Base-by-base conservation (phyloP, 202 grass and related monocot genomes). In the Zizania palustris region DNA sequence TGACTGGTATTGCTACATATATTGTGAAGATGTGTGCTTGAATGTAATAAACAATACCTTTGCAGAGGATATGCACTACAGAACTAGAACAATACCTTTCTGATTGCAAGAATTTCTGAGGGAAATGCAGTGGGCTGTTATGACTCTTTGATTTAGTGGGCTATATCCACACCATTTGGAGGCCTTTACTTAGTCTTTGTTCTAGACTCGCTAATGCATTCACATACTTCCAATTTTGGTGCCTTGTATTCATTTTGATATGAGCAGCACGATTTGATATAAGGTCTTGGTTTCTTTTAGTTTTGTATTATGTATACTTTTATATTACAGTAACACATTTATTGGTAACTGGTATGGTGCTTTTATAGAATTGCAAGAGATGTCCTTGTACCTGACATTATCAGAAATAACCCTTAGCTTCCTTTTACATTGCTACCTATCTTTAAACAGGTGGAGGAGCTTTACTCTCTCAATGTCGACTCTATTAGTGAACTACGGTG, bases 401-500 rank as follows among this genome's bases (percentile, higher is more conserved):
- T 48, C 35, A 28, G 19, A 28, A 55, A 19, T 19, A 35, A 9
- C 41, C 59, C 15, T 61, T 74, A 45, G 46, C 3, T 5, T 0
- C 12, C 51, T 62, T 59, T 77, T 46, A 63, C 14, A 3, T 77
- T 74, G 39, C 55, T 71, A 49, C 67, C 8, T 48, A 21, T 48
- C 34, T 86, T 75, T 78, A 34, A 80, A 81, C 60, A 98, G 95
- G 95, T 98, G 50, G 95, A 98, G 81, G 95, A 98, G 73, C 82
- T 98, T 64, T 98, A 95, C 44, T 98, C 89, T 48, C 95, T 98
- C 0, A 91, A 98, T 71, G 77, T 87, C 34, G 91, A 92, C 71
- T 92, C 91, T 69, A 87, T 95, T 80, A 92, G 93, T 73, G 72
- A 92, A 62, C 77, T 98, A 44, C 40, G 85, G 95, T 98, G 69